Evolutionary conservation across 345 rosid genomes (phyloP).

Genomic region (Trapa incisa): DNA sequence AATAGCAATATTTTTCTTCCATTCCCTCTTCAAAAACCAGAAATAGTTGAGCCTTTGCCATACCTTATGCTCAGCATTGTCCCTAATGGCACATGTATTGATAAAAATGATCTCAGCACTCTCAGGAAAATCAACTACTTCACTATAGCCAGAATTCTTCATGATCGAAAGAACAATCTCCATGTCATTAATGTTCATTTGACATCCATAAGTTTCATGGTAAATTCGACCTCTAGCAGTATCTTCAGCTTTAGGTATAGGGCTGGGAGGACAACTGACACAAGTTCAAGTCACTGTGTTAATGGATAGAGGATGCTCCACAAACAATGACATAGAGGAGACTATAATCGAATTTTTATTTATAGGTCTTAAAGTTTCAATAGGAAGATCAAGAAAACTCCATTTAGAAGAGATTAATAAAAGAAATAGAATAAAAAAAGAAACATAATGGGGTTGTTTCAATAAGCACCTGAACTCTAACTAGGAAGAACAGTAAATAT

Average conservation of each 20-base stretch:
- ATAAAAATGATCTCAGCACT: conserved; percentile 80
- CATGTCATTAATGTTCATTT: conserved; percentile 92
- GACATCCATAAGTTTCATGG: conserved; percentile 94
- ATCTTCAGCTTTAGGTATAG: conserved; percentile 23
- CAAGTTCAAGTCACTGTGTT: not conserved
- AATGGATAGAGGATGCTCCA: not conserved
- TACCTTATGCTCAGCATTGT: conserved; percentile 83
- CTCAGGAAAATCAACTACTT: conserved; percentile 60
- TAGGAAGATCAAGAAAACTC: not conserved
- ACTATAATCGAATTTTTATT: not conserved
- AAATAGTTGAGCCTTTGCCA: conserved; percentile 97
- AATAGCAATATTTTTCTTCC: conserved; percentile 60
- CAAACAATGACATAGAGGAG: not conserved
- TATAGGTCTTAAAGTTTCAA: not conserved
- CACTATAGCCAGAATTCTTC: conserved; percentile 70
- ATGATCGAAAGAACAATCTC: conserved; percentile 82
- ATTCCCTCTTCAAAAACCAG: conserved; percentile 82
- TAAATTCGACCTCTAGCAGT: conserved; percentile 56
- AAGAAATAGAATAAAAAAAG: too few species aligned
- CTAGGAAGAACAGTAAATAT: not conserved
- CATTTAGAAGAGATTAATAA: not conserved
- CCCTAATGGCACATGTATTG: conserved; percentile 86
- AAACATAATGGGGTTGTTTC: too few species aligned
- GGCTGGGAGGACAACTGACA: conserved; percentile 14
- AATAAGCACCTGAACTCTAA: too few species aligned